These are phyloP conservation scores for Aspergillus sp. DNA, from an alignment of 2,329 filamentous ascomycete species.

Conservation along the genomic window DNA sequence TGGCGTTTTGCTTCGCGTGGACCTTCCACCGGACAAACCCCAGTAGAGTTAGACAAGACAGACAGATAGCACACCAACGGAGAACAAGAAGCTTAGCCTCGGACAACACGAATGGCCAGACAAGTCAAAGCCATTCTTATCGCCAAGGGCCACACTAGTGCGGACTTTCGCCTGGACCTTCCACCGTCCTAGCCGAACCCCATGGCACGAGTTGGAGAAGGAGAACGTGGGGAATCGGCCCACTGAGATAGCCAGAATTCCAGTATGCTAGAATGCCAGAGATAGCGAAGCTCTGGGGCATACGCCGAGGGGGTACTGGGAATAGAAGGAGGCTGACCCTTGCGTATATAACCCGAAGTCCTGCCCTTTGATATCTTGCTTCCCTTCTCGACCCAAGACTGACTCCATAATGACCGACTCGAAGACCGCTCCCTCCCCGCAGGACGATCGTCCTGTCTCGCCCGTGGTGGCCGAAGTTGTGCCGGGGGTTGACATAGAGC, in stretches of 20 bases:
- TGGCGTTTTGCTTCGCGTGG: neutral
- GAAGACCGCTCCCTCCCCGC: neutral
- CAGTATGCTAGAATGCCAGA: neutral
- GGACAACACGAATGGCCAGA: too few species aligned
- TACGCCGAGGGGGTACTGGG: neutral
- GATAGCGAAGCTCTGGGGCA: neutral
- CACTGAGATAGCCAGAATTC: neutral
- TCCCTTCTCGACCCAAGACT: neutral
- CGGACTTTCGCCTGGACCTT: constrained; percentile 3
- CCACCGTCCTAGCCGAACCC: neutral
- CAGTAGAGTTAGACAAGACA: too few species aligned
- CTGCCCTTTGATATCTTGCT: neutral
- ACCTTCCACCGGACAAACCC: neutral
- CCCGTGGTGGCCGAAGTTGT: neutral
- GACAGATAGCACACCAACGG: too few species aligned
- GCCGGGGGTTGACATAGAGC: constrained; percentile 34
- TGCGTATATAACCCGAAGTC: neutral
- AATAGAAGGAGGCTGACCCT: neutral
- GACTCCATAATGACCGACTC: neutral
- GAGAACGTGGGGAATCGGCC: neutral
- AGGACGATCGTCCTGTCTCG: neutral
- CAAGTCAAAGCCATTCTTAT: too few species aligned
- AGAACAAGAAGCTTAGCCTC: too few species aligned
- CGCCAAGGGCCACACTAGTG: too few species aligned
- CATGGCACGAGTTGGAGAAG: neutral